Base-by-base conservation (phyloP, 2,329 filamentous ascomycete genomes). In the Lasiodiplodia citricola region DNA sequence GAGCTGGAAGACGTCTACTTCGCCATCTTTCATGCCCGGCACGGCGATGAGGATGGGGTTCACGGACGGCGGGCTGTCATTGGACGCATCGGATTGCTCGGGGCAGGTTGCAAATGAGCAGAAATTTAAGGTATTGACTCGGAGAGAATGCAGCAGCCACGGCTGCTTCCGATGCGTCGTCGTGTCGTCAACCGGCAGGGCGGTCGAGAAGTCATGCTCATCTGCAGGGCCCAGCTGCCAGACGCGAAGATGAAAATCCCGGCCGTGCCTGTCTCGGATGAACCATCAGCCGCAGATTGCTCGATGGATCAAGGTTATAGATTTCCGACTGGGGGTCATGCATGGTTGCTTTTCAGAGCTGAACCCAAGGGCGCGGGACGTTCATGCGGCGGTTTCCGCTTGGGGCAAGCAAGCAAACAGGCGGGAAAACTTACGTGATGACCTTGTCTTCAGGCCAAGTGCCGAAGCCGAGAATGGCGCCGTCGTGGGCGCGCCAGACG, bases 111-210 rank as follows among this genome's bases (percentile, higher is more conserved):
- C 86, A 78, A 97, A 97, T 1, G 91, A 87, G 77, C 96, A 99
- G 78, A 98, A 99, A 77, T 98, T 99, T 82, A 98, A 87, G 1
- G 95, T 93, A 76, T 97, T 97, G 54, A 98, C 93, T 5, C 92
- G 85, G 5, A 99, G 82, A 4, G 92, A 87, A 79, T 97, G 88
- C 25, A 97, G 80, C n/a, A 97, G 83, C 93, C 93, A 97, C 37
- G 96, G 96, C 74, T 90, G 86, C 21, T 86, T 87, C 37, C 77
- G 71, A 82, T 86, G 62, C 78, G 79, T 56, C 79, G 80, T 35
- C 78, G 79, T 1, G 77, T 82, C 57, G 70, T 96, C 92, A 38
- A 95, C 86, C 0, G 95, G 95, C 14, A 96, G 82, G 10, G 82
- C 83, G 41, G 85, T 90, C 74, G 90, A 92, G 71, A 97, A 83